Evolutionary conservation across 2,329 filamentous ascomycete genomes (phyloP), one percentile per base, ranked within the genome.

Genomic region (Penicillium decumbens): DNA sequence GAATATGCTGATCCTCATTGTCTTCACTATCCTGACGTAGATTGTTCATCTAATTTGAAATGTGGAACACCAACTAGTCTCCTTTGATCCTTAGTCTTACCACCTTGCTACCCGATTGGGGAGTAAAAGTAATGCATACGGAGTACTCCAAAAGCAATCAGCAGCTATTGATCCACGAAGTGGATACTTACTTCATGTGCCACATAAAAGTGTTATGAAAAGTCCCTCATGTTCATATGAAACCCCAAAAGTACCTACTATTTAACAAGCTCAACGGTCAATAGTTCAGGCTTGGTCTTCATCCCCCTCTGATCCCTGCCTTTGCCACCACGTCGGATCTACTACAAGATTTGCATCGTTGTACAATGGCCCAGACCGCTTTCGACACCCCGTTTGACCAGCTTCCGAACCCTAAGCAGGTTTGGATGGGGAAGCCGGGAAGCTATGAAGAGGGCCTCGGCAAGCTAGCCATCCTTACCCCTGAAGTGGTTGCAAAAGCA

Each of bases 361-460:
- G 2, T 45, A 50, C 18, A 4, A 60, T 56, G 54, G 40, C 35
- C 8, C 43, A 32, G 6, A 59, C 61, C 18, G 47, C 56, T 2
- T 67, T 62, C 43, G 64, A 67, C 33, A 56, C 48, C n/a, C 64
- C 69, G 4, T 76, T 71, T 51, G 75, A 77, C 53, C 59, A 72
- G 12, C 72, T 80, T 12, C 72, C 75, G 1, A 72, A 80, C 47
- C 73, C 72, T 6, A 73, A 67, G 24, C 73, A 72, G 27, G 74
- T 79, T 29, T 80, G 77, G 77, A 57, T 72, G 13, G 75, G 71
- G 4, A 51, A 64, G 7, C 72, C 77, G 0, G 72, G 71, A 5
- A 76, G 73, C 7, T 62, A 61, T 27, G 75, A 79, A 44, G 79
- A 82, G 64, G 79, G 79, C 3, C 64, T 80, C 0, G 79, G 79